phyloP scores from a whole-genome alignment of 1,284 basidiomycete genomes.

The Leccinum subrobustum region DNA sequence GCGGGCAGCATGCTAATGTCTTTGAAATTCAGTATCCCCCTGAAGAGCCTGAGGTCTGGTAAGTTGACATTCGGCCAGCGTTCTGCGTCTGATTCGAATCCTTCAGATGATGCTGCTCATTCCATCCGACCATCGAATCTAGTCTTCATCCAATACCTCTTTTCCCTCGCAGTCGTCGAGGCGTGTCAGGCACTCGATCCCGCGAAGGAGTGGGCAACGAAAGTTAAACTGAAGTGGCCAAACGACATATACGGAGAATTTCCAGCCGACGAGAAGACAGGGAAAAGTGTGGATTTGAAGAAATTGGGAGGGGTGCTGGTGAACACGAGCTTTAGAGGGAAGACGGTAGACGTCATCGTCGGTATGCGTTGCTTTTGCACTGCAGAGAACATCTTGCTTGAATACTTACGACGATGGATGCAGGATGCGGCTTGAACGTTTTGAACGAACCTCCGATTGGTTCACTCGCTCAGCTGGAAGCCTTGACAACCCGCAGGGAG shows the following conservation, averaged over 20 bases:
- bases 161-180: constrained; percentile 86
- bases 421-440: constrained; percentile 91
- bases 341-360: constrained; percentile 75
- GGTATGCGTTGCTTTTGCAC: constrained; percentile 47
- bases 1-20: constrained; percentile 89
- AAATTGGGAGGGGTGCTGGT: constrained; percentile 94
- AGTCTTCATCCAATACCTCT: constrained; percentile 96
- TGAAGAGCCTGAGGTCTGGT: constrained; percentile 27
- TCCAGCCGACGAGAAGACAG: constrained; percentile 42
- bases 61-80: neutral
- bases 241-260: constrained; percentile 89
- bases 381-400: neutral
- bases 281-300: constrained; percentile 40
- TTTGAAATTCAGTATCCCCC: constrained; percentile 65
- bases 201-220: constrained; percentile 43
- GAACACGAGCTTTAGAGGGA: constrained; percentile 79
- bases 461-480: constrained; percentile 70
- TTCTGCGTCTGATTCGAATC: neutral
- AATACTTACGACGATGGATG: constrained; percentile 2
- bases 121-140: constrained; percentile 64
- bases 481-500: constrained; percentile 34
- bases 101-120: constrained; percentile 1
- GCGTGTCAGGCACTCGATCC: constrained; percentile 64
- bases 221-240: constrained; percentile 92
- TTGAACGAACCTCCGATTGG: constrained; percentile 83